These are phyloP conservation scores for Colletotrichum aenigma DNA, from an alignment of 2,329 filamentous ascomycete genomes.

Conservation along the genomic window DNA sequence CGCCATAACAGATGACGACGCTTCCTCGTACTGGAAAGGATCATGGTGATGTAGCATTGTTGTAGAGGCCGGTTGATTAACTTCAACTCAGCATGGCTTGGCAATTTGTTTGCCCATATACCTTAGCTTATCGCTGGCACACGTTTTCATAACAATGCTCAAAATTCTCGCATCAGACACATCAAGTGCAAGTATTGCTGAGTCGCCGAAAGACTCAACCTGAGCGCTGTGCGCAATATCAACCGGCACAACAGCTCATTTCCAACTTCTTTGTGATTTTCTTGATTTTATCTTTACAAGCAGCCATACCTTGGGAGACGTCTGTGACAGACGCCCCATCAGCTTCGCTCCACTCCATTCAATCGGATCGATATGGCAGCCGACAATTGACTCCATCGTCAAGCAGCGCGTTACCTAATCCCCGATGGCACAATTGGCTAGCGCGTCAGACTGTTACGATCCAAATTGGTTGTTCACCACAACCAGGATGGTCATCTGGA, in stretches of 20 bases:
- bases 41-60: neutral
- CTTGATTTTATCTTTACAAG: no score
- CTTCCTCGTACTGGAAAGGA: neutral
- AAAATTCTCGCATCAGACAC: no score
- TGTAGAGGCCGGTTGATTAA: neutral
- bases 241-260: no score
- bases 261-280: no score
- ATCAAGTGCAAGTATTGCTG: fast-evolving
- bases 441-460: conserved; percentile 1
- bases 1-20: neutral
- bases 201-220: no score
- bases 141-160: no score
- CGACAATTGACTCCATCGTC: neutral
- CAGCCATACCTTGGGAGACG: neutral
- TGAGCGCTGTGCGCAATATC: no score
- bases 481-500: neutral
- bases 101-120: neutral
- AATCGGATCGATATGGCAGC: neutral
- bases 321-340: neutral
- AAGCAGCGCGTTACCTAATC: neutral
- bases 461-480: neutral
- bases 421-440: conserved; percentile 2
- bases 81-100: neutral
- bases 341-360: neutral
- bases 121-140: neutral